Conservation (phyloP, 1,139 yeast genomes). For the Keqinozyma sinolaborantium region DNA sequence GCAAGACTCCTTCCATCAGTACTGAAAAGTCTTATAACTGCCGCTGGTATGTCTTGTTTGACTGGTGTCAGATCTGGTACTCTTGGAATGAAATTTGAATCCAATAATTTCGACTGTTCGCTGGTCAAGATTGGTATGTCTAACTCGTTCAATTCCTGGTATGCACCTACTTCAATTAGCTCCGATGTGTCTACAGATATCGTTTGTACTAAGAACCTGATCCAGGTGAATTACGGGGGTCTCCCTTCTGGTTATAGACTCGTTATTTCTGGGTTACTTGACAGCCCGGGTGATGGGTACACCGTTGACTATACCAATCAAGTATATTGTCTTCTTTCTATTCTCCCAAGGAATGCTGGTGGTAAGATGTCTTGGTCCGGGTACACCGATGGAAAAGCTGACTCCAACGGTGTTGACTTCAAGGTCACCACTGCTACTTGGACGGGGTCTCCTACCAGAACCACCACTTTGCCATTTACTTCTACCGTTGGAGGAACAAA, state of each 20-base stretch:
- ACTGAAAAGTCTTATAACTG: slow-evolving; percentile 11
- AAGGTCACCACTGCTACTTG: slow-evolving; percentile 20
- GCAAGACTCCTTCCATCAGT: slow-evolving; percentile 15
- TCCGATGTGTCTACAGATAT: slow-evolving; percentile 6
- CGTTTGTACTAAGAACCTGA: slow-evolving; percentile 12
- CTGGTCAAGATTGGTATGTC: slow-evolving; percentile 17
- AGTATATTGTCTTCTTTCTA: slow-evolving; percentile 6
- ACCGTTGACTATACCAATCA: slow-evolving; percentile 4
- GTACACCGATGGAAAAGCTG: slow-evolving; percentile 12
- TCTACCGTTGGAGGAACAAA: slow-evolving; percentile 8
- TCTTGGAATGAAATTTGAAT: slow-evolving; percentile 14
- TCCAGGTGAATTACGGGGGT: slow-evolving; percentile 13
- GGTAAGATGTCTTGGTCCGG: slow-evolving; percentile 5
- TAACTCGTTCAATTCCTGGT: slow-evolving; percentile 20
- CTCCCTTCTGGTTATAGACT: slow-evolving; percentile 31
- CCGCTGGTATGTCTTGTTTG: slow-evolving; percentile 19
- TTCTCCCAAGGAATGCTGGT: slow-evolving; percentile 1
- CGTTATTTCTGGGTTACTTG: slow-evolving; percentile 17
- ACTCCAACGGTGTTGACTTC: slow-evolving; percentile 18
- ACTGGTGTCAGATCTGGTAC: slow-evolving; percentile 22
- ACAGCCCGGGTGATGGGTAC: slow-evolving; percentile 5
- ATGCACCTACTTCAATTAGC: slow-evolving; percentile 11
- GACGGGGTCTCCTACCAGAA: slow-evolving; percentile 17
- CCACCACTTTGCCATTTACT: slow-evolving; percentile 15
- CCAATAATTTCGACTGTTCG: slow-evolving; percentile 18